Percentiles rank a stretch among this genome's conserved stretches.
Evolutionary conservation across 139 green algal species (phyloP).

Genomic region (Microglena sp.): DNA sequence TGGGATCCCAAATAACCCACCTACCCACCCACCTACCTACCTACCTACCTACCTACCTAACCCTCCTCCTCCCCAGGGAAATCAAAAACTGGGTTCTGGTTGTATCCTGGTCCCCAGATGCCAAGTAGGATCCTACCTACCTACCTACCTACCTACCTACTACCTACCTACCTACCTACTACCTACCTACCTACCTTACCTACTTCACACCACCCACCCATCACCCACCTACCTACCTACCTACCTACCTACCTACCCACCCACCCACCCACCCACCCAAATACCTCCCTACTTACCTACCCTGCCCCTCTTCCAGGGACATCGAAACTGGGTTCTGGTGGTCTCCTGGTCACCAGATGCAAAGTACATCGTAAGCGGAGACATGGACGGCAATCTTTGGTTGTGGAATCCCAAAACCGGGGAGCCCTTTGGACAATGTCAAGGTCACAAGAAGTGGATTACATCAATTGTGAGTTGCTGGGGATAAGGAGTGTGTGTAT

Average conservation of each 20-base stretch:
- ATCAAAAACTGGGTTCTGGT: conserved; percentile 93
- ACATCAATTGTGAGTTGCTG: conserved; percentile 41
- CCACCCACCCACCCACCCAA: neutral
- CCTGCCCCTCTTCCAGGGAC: conserved; percentile 48
- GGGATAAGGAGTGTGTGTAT: neutral
- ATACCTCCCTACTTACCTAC: neutral
- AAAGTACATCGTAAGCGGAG: conserved; percentile 61
- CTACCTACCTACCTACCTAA: too few species aligned
- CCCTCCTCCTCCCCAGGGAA: too few species aligned
- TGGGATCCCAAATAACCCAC: too few species aligned
- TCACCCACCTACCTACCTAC: too few species aligned
- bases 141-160: too few species aligned
- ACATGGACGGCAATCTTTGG: conserved; percentile 75
- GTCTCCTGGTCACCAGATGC: conserved; percentile 88
- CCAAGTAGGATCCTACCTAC: too few species aligned
- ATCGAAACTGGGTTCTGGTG: conserved; percentile 88
- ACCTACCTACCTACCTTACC: too few species aligned
- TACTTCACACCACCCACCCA: too few species aligned
- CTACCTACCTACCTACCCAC: neutral
- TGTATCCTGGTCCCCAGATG: too few species aligned
- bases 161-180: too few species aligned
- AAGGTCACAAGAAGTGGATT: conserved; percentile 91
- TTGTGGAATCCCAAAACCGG: conserved; percentile 75
- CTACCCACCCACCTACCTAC: too few species aligned
- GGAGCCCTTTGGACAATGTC: conserved; percentile 51